phyloP scores from a whole-genome alignment of 176 grass and related monocot genomes.

The maize (Zea mays) region Zm-B73-REFERENCE-NAM-5.0 NC_050099.1:186817501-186818000 shows the following conservation, averaged over 20 bases:
- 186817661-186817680: constrained; percentile 12
- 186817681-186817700: constrained; percentile 41
- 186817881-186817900: constrained; percentile 57
- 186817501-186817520: constrained; percentile 92
- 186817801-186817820: constrained; percentile 37
- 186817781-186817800: constrained; percentile 11
- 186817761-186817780: constrained; percentile 46
- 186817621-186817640: too few species aligned
- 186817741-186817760: background rate
- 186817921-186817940: background rate
- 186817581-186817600: constrained; percentile 46
- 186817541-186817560: constrained; percentile 67
- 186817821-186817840: constrained; percentile 14
- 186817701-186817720: too few species aligned
- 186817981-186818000: constrained; percentile 48
- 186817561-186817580: constrained; percentile 94
- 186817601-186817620: background rate
- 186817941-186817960: constrained; percentile 21
- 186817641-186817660: background rate
- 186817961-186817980: constrained; percentile 58
- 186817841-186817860: constrained; percentile 32
- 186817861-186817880: too few species aligned
- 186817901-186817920: constrained; percentile 39
- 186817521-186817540: constrained; percentile 77
- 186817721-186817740: constrained; percentile 32